phyloP scores from a whole-genome alignment of 805 yeast species.

The Yamadazyma phyllophila region DNA sequence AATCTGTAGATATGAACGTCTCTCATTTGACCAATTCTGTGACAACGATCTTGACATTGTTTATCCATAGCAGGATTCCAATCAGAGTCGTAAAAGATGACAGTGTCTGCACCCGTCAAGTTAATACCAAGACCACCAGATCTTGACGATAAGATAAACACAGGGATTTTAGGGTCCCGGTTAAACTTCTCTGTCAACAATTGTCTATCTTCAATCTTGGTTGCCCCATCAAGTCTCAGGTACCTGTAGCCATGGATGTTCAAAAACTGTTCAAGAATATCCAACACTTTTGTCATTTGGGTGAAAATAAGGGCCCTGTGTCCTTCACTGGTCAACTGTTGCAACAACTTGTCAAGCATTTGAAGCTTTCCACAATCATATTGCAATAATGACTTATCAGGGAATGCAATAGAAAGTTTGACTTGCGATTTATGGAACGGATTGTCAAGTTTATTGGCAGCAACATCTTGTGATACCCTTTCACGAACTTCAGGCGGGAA shows the following conservation, averaged over 20 bases:
- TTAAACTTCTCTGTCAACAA: conserved; percentile 90
- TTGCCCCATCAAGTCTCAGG: conserved; percentile 95
- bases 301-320: conserved; percentile 95
- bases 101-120: conserved; percentile 98
- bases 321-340: conserved; percentile 77
- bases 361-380: conserved; percentile 98
- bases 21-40: conserved; percentile 96
- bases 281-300: conserved; percentile 96
- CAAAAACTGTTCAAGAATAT: conserved; percentile 86
- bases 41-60: conserved; percentile 99
- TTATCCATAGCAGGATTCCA: conserved; percentile 99
- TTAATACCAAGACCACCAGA: conserved; percentile 99
- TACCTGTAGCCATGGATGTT: conserved; percentile 93
- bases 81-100: conserved; percentile 95
- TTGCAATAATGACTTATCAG: conserved; percentile 87
- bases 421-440: conserved; percentile 81
- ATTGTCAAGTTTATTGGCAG: conserved; percentile 42
- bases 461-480: conserved; percentile 29
- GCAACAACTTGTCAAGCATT: conserved; percentile 70
- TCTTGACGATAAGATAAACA: conserved; percentile 88
- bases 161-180: conserved; percentile 79
- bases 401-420: conserved; percentile 88
- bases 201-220: conserved; percentile 96
- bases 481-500: conserved; percentile 42
- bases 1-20: conserved; percentile 97